Base-by-base conservation (phyloP, 1,284 basidiomycete genomes). In the Takashimella koratensis region DNA sequence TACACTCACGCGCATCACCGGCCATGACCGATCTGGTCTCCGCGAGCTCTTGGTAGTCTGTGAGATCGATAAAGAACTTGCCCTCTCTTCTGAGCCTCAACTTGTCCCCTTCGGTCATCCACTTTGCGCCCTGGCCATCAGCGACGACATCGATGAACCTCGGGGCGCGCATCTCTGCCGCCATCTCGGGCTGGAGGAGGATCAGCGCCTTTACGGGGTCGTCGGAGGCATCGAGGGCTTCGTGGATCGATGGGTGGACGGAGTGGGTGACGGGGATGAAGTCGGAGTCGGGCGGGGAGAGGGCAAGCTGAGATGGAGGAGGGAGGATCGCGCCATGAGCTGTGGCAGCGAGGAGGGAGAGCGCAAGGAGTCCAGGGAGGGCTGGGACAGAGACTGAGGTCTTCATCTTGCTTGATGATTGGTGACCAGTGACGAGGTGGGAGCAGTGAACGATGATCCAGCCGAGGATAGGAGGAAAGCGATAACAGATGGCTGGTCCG, bases 71-170 rank as follows among this genome's bases (percentile, higher is more conserved):
- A 36, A 66, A 66, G 11, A 43, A 40, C 40, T 52, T 57, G 21
- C 58, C 52, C 25, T 56, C 43, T 41, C 54, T 49, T 43, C 58
- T 53, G 12, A 66, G 41, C 11, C 57, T 47, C 51, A 66, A 19
- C 47, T 66, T 66, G 40, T 66, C 62, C 1, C 64, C 64, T 30
- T 66, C 64, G 12, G 57, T 61, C 50, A 58, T 49, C 64, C 64
- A 66, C 16, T 50, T 26, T 3, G 30, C 47, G 25, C 49, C 47
- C 25, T 26, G 42, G 5, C 47, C 56, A 5, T 52, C 44, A 4
- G 47, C 59, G 16, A 53, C 47, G 10, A 63, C 47, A 48, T 54
- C 22, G n/a, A 65, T n/a, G 36, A 63, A 43, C 12, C 62, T 45
- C 21, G 43, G 43, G 43, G 60, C 53, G 2, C 50, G 49, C 45